Percentiles rank a stretch among this genome's conserved stretches.
These are phyloP conservation scores for Aspergillus sojae DNA, from an alignment of 2,329 filamentous ascomycete species.

Conservation along the genomic window DNA sequence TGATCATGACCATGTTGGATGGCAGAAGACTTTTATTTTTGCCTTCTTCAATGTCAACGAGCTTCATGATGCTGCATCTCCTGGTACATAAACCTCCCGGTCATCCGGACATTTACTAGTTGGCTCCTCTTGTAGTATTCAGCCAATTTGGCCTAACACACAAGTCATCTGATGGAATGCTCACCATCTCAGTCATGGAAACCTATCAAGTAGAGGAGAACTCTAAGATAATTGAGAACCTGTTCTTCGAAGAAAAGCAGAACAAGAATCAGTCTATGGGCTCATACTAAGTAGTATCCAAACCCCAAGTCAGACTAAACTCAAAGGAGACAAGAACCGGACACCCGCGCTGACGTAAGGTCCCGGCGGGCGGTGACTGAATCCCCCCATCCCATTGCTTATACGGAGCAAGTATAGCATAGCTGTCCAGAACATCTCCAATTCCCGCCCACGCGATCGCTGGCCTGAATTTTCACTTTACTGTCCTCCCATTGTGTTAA, in stretches of 20 bases:
- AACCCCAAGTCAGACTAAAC: no score
- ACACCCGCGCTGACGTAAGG: conserved; percentile 27
- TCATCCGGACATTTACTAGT: no score
- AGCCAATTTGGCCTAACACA: no score
- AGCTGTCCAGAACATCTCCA: conserved; percentile 30
- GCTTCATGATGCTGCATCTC: not conserved
- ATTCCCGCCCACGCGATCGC: conserved; percentile 1
- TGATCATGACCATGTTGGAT: not conserved
- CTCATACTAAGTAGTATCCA: no score
- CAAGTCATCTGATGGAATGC: no score
- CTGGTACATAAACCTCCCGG: no score
- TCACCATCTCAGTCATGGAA: no score
- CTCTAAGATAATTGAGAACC: no score
- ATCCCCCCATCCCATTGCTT: not conserved
- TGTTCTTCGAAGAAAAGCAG: no score
- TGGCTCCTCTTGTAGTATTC: no score
- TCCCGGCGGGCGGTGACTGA: conserved; percentile 1
- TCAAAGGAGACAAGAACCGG: not conserved
- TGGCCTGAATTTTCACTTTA: not conserved
- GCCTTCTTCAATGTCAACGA: not conserved
- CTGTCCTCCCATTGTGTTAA: conserved; percentile 3
- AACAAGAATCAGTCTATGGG: no score
- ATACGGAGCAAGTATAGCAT: conserved; percentile 13
- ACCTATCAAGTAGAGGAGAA: no score
- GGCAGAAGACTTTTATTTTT: not conserved